Conservation (phyloP, 2,329 filamentous ascomycete genomes). For the Scytalidium sp. region DNA sequence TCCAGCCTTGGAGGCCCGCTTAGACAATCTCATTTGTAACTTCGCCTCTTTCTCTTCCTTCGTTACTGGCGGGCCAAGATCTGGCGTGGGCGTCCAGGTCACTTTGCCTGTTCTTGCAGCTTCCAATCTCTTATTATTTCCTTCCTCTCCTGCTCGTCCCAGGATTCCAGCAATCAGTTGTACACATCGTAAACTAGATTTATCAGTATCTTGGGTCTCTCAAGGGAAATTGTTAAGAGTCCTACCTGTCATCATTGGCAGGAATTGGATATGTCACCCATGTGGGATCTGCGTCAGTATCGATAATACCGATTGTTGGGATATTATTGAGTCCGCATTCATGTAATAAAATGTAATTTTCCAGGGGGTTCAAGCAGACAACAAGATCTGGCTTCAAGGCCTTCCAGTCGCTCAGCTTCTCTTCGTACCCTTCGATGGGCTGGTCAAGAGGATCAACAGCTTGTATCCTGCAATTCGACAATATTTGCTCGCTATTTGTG, state of each 20-base stretch:
- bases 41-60: slow-evolving; percentile 7
- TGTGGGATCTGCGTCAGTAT: slow-evolving; percentile 88
- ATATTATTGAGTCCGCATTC: slow-evolving; percentile 87
- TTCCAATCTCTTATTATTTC: slow-evolving; percentile 63
- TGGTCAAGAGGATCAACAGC: slow-evolving; percentile 76
- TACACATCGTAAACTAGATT: slow-evolving; percentile 69
- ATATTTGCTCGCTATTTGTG: slow-evolving; percentile 88
- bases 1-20: neutral
- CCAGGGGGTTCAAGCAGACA: slow-evolving; percentile 85
- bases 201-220: slow-evolving; percentile 23
- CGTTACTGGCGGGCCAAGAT: slow-evolving; percentile 18
- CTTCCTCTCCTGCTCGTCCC: slow-evolving; percentile 77
- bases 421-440: slow-evolving; percentile 57
- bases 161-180: slow-evolving; percentile 82
- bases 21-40: neutral
- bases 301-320: slow-evolving; percentile 91
- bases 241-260: slow-evolving; percentile 89
- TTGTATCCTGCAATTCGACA: slow-evolving; percentile 66
- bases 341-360: slow-evolving; percentile 87
- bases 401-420: slow-evolving; percentile 58
- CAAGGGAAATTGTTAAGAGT: slow-evolving; percentile 6
- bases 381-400: slow-evolving; percentile 85
- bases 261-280: slow-evolving; percentile 97
- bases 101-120: slow-evolving; percentile 60
- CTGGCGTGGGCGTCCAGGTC: slow-evolving; percentile 51